Evolutionary conservation across 768 basidiomycete genomes (phyloP).

Genomic region (Hypsizygus marmoreus): DNA sequence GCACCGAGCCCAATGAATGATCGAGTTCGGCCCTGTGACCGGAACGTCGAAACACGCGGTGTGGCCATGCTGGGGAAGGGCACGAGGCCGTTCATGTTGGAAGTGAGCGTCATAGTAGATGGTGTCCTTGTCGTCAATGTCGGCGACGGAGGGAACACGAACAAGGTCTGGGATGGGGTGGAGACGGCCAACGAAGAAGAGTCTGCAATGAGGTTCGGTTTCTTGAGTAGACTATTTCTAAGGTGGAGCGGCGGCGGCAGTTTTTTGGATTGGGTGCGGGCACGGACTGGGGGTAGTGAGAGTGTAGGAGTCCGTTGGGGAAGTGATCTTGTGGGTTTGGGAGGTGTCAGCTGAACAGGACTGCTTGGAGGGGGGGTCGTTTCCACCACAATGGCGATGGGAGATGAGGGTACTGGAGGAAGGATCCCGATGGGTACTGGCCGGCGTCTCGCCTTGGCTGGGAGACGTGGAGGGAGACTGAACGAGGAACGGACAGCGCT

Average conservation of each 20-base stretch:
- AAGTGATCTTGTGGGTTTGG: conserved; percentile 15
- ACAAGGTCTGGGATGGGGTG: conserved; percentile 80
- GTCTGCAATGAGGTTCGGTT: conserved; percentile 28
- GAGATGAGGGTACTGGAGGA: conserved; percentile 75
- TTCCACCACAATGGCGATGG: conserved; percentile 53
- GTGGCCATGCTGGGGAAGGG: conserved; percentile 64
- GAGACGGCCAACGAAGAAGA: conserved; percentile 31
- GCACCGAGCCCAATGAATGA: conserved; percentile 74
- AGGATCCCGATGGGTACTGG: conserved; percentile 63
- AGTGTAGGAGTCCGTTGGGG: conserved; percentile 19
- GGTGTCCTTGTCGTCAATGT: conserved; percentile 64
- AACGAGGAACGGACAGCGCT: conserved; percentile 52
- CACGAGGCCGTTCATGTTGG: conserved; percentile 48
- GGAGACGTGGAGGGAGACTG: conserved; percentile 28
- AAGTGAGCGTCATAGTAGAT: conserved; percentile 80
- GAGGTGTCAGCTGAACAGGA: conserved; percentile 6
- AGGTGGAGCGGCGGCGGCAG: conserved; percentile 63
- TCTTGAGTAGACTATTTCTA: conserved; percentile 36
- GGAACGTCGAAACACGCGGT: conserved; percentile 71
- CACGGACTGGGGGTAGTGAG: conserved; percentile 41
- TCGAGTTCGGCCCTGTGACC: conserved; percentile 63
- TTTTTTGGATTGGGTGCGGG: conserved; percentile 56
- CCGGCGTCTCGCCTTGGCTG: conserved; percentile 55
- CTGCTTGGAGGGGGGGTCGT: conserved; percentile 15
- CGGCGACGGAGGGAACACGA: conserved; percentile 83